Evolutionary conservation across 768 basidiomycete genomes (phyloP), one percentile per base, ranked within the genome.

Genomic region (Psilocybe subaeruginosa): DNA sequence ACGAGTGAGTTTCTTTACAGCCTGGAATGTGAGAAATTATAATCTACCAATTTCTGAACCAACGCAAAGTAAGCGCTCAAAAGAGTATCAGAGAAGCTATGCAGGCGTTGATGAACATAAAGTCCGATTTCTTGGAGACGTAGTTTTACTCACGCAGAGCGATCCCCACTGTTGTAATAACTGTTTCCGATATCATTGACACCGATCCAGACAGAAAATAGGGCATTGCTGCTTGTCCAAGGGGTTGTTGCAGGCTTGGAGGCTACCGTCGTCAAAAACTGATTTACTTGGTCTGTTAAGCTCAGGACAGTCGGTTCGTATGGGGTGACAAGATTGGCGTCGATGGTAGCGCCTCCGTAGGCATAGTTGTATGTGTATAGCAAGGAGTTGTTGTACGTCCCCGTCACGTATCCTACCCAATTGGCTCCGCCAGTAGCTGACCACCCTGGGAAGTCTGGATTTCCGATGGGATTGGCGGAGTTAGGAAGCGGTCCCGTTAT

Each of bases 161-260:
- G 78, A 65, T 82, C 77, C 0, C 85, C 86, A 30, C 73, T 62
- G 54, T 71, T 17, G 53, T 77, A 80, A 59, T 77, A 86, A 54
- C 81, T 85, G 65, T 83, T 83, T 30, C 83, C 85, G 33, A 90
- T 80, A 65, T 90, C 89, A 66, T 90, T 90, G 64, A 90, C 85
- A 1, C 89, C 89, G 59, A 91, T 88, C 80, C 81, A 90, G n/a
- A 89, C 72, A 0, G 83, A 83, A 71, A 91, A 90, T 50, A 90
- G 66, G 55, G 86, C 68, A 66, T 89, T 84, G 3, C 68, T 64
- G 58, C 81, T 80, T 23, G 80, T 79, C 89, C 89, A 90, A 0
- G 82, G 80, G 1, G 83, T 80, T 1, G 71, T 73, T 7, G 77
- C 70, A 0, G 87, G 86, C 68, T 83, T 84, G 37, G 66, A 73